Base-by-base conservation (phyloP, 2,329 filamentous ascomycete species). In the Ceratocystis destructans region DNA sequence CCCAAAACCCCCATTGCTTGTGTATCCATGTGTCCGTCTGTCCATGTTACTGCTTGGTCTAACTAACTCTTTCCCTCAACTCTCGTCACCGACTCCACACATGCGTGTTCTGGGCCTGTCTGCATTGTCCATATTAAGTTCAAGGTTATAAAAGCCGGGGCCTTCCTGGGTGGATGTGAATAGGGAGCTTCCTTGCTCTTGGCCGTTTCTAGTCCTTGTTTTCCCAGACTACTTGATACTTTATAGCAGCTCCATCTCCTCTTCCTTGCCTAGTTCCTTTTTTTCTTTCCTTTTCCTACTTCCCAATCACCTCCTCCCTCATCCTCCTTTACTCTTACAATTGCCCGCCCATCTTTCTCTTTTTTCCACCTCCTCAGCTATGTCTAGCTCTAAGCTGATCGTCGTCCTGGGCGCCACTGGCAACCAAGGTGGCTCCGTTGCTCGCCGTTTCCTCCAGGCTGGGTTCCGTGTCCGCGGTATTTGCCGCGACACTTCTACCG, bases 391-490 rank as follows among this genome's bases (percentile, higher is more conserved):
- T 12, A 79, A 78, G 66, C 70, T 80, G 63, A 71, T 80, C 50
- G 76, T 76, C 25, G 76, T 82, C 4, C 73, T 80, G 61, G 79
- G 79, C 15, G 78, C 77, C 28, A 81, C 79, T 7, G 80, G 78
- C 48, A 78, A 77, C 67, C 79, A 83, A 68, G 80, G 80, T 67
- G 78, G 79, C n/a, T 79, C 79, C 3, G 79, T 83, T n/a, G 78
- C 77, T 45, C 77, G 77, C 31, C 74, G 76, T 6, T 80, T 82
- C 69, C 74, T 77, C 33, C 70, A 74, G 10, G 72, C 77, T 1
- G 72, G 69, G 41, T 82, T 76, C 72, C 72, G 72, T 7, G 78
- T 82, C 61, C 78, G 79, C 48, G 79, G 75, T 50, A 69, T 82
- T 48, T 82, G 79, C 33, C 77, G 80, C 50, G 74, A 82, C 66